Conservation (phyloP, 164 flowering plant species). For the grape (Vitis vinifera) region DNA sequence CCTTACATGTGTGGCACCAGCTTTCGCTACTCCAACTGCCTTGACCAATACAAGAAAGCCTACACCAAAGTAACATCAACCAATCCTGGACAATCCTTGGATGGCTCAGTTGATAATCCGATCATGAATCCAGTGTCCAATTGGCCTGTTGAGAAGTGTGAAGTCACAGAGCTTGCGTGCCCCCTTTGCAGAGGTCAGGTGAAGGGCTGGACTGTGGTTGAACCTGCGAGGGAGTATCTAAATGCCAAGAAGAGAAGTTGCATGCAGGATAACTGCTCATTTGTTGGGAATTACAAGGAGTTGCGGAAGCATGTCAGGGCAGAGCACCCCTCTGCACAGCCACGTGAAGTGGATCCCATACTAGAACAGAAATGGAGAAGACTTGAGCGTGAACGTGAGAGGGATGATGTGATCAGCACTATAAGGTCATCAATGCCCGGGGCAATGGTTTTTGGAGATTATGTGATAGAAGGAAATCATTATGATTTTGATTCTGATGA, state of each 20-base stretch:
- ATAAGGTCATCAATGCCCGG: constrained; percentile 50
- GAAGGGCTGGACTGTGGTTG: constrained; percentile 62
- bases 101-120: constrained; percentile 8
- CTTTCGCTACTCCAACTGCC: constrained; percentile 64
- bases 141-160: constrained; percentile 23
- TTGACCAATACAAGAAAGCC: constrained; percentile 64
- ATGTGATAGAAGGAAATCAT: constrained; percentile 40
- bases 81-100: constrained; percentile 2
- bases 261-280: constrained; percentile 48
- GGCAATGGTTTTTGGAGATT: constrained; percentile 51
- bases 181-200: constrained; percentile 64
- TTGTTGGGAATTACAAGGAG: constrained; percentile 47
- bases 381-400: constrained; percentile 44
- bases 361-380: constrained; percentile 48
- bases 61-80: constrained; percentile 28
- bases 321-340: constrained; percentile 44
- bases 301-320: constrained; percentile 46
- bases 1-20: constrained; percentile 82
- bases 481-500: constrained; percentile 19
- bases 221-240: constrained; percentile 46
- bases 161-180: constrained; percentile 40
- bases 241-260: constrained; percentile 48
- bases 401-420: constrained; percentile 50
- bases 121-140: constrained; percentile 1
- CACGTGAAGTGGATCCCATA: constrained; percentile 46